A percentile compares a stretch with the other conserved stretches of the same genome.
phyloP scores from a whole-genome alignment of 495 filamentous ascomycete genomes.

The Penicillium robsamsonii region DNA sequence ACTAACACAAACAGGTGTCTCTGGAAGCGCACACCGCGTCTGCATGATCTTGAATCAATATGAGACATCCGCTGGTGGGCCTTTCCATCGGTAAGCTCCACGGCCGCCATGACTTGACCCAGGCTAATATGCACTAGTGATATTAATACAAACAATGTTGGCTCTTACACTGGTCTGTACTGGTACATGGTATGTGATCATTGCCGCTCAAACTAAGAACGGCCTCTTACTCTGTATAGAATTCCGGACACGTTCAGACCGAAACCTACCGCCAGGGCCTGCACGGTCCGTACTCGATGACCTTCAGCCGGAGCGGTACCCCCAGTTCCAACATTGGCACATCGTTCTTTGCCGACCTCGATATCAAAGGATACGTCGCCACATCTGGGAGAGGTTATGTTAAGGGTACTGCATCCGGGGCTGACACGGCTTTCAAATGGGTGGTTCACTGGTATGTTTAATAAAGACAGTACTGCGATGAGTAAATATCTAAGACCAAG shows the following conservation, averaged over 20 bases:
- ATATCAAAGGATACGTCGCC: conserved; percentile 57
- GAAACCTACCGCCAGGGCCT: conserved; percentile 61
- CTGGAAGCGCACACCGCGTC: conserved; percentile 32
- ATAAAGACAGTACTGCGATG: background rate
- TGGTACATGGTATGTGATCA: conserved; percentile 58
- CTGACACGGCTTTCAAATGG: conserved; percentile 44
- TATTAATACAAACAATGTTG: conserved; percentile 63
- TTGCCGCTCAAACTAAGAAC: background rate
- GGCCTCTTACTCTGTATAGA: conserved; percentile 19
- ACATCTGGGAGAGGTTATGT: conserved; percentile 55
- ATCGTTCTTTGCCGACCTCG: conserved; percentile 58
- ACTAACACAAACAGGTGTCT: conserved; percentile 26
- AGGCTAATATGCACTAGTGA: conserved; percentile 41
- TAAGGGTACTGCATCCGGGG: conserved; percentile 54
- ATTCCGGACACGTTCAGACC: conserved; percentile 61
- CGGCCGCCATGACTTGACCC: background rate
- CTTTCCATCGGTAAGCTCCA: conserved; percentile 43
- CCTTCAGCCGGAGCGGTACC: conserved; percentile 58
- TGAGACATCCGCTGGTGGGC: conserved; percentile 48
- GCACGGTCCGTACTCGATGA: conserved; percentile 64
- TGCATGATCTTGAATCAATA: conserved; percentile 43
- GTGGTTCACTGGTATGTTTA: conserved; percentile 57
- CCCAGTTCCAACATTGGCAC: conserved; percentile 52
- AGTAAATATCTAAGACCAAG: background rate
- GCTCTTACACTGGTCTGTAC: conserved; percentile 56